These are phyloP conservation scores for Mortierella sp. DNA, from an alignment of 371 early-diverging fungal genomes.

Conservation along the genomic window DNA sequence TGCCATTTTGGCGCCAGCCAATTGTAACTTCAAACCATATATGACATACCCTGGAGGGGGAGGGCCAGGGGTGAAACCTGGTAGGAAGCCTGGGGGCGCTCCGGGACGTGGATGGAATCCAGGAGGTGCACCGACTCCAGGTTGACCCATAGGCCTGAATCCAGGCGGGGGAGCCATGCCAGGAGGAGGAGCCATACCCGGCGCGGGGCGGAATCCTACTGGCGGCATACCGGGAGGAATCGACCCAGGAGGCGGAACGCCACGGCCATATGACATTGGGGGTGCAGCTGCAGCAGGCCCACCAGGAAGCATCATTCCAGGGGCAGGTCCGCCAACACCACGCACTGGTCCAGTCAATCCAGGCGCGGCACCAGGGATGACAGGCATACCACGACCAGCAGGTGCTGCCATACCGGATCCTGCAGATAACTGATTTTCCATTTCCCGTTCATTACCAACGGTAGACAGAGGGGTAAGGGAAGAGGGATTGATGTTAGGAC, in stretches of 20 bases:
- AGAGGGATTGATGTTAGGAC: conserved; percentile 6
- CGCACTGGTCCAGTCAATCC: conserved; percentile 92
- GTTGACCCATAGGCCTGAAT: conserved; percentile 28
- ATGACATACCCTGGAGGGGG: conserved; percentile 53
- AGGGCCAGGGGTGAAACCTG: conserved; percentile 53
- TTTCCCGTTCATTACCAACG: neutral
- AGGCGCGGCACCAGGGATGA: conserved; percentile 70
- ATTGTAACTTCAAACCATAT: conserved; percentile 11
- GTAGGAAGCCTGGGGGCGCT: conserved; percentile 57
- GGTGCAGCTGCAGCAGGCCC: conserved; percentile 65
- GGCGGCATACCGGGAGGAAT: conserved; percentile 61
- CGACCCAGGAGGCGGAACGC: conserved; percentile 62
- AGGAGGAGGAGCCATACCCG: conserved; percentile 65
- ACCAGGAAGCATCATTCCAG: conserved; percentile 82
- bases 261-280: conserved; percentile 84
- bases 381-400: conserved; percentile 93
- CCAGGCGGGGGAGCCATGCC: conserved; percentile 65
- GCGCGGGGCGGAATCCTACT: conserved; percentile 61
- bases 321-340: conserved; percentile 94
- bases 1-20: conserved; percentile 9
- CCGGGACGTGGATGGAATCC: conserved; percentile 50
- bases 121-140: conserved; percentile 31
- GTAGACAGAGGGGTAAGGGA: neutral
- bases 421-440: conserved; percentile 58
- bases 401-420: conserved; percentile 88